Conservation (phyloP, 257 asterid genomes). For the Prunella vulgaris region DNA sequence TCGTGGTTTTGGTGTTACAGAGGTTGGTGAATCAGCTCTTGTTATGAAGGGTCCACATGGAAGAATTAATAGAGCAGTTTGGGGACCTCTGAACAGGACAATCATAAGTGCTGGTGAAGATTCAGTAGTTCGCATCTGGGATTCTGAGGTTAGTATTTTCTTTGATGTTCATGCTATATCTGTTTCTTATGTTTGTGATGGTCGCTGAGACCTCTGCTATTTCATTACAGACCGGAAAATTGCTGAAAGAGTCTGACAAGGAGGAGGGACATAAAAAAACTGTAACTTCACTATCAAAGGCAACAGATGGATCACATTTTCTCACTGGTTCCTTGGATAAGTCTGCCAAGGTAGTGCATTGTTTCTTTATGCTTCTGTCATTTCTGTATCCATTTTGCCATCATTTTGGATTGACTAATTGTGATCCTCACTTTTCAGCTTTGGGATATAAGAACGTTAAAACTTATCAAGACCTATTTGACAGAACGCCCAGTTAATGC, state of each 20-base stretch:
- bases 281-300: constrained; percentile 73
- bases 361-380: background rate
- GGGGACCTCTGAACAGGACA: constrained; percentile 94
- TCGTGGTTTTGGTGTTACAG: constrained; percentile 39
- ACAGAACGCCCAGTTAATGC: constrained; percentile 88
- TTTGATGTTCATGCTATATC: background rate
- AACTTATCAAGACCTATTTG: constrained; percentile 71
- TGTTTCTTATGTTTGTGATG: background rate
- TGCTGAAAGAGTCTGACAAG: constrained; percentile 62
- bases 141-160: constrained; percentile 58
- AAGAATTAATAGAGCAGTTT: constrained; percentile 89
- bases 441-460: constrained; percentile 78
- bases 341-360: constrained; percentile 71
- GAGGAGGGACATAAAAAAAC: constrained; percentile 75
- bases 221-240: constrained; percentile 65
- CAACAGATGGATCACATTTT: constrained; percentile 74
- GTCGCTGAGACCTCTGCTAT: background rate
- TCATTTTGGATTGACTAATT: constrained; percentile 10
- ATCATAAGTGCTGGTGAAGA: constrained; percentile 92
- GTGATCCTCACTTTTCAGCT: constrained; percentile 51
- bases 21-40: constrained; percentile 62
- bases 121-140: constrained; percentile 78
- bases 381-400: background rate
- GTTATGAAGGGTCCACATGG: constrained; percentile 70
- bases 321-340: constrained; percentile 84